Conservation (phyloP, 2,329 filamentous ascomycete species). For the Apiospora aurea region DNA sequence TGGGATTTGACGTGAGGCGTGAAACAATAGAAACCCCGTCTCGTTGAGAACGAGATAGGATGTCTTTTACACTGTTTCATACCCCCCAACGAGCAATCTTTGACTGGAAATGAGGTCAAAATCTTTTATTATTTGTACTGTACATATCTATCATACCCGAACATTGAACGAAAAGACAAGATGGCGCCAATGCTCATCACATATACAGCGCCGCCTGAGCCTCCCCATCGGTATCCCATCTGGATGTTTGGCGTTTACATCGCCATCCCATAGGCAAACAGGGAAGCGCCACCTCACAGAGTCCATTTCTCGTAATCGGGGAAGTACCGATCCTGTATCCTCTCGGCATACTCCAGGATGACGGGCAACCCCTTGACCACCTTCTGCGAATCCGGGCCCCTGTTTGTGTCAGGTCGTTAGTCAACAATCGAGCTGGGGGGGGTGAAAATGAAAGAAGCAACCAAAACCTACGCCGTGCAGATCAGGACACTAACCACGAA, state of each 20-base stretch:
- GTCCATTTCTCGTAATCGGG: constrained; percentile 59
- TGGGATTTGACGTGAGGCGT: neutral
- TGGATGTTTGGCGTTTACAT: neutral
- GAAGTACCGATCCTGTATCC: constrained; percentile 65
- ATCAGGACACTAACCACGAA: constrained; percentile 62
- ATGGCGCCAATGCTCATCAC: too few relatives aligned
- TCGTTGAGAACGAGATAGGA: neutral
- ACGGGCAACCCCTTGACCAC: constrained; percentile 55
- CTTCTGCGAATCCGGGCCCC: constrained; percentile 51
- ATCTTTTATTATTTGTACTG: too few relatives aligned
- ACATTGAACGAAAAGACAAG: neutral
- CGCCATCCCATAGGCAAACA: too few relatives aligned
- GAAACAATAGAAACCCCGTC: neutral
- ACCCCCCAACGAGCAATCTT: neutral
- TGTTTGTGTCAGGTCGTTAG: constrained; percentile 41
- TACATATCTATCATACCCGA: neutral
- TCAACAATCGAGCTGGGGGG: neutral
- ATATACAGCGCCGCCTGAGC: too few relatives aligned
- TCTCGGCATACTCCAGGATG: constrained; percentile 61
- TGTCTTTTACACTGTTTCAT: neutral
- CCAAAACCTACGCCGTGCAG: constrained; percentile 57
- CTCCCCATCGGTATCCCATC: neutral
- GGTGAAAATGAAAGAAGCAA: neutral
- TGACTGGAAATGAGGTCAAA: neutral
- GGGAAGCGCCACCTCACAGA: neutral